A percentile compares a stretch with the other conserved stretches of the same genome.
Evolutionary conservation across 2,329 filamentous ascomycete species (phyloP).

Genomic region (Pestalotiopsis sp.): DNA sequence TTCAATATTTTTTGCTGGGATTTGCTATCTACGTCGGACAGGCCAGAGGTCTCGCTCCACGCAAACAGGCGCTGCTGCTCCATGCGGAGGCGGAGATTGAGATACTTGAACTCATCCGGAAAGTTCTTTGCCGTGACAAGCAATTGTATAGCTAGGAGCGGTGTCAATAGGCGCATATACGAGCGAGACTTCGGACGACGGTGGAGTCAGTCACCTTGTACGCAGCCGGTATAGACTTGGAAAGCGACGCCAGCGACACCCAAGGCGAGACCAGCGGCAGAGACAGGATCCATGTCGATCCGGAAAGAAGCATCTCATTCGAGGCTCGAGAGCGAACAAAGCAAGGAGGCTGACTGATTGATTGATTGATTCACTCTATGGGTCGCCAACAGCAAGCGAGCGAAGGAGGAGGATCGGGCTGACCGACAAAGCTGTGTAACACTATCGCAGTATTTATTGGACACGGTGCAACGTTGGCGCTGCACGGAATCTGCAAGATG

Average conservation of each 20-base stretch:
- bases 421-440: too few relatives aligned
- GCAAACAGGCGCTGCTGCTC: constrained; percentile 52
- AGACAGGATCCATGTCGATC: constrained; percentile 44
- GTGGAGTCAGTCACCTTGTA: constrained; percentile 37
- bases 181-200: not conserved
- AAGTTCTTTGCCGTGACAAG: constrained; percentile 50
- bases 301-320: not conserved
- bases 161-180: constrained; percentile 1
- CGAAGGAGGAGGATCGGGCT: too few relatives aligned
- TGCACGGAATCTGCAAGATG: too few relatives aligned
- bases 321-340: too few relatives aligned
- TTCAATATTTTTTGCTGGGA: constrained; percentile 43
- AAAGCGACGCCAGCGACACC: constrained; percentile 48
- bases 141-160: constrained; percentile 44
- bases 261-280: constrained; percentile 43
- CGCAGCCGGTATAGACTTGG: constrained; percentile 49
- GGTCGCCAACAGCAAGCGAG: too few relatives aligned
- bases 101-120: constrained; percentile 50
- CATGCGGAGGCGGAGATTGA: constrained; percentile 51
- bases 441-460: too few relatives aligned
- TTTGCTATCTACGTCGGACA: constrained; percentile 45
- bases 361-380: too few relatives aligned
- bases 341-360: too few relatives aligned
- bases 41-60: constrained; percentile 51
- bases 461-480: too few relatives aligned